phyloP scores from a whole-genome alignment of 164 flowering plant genomes.

The Cinnamomum micranthum region DNA sequence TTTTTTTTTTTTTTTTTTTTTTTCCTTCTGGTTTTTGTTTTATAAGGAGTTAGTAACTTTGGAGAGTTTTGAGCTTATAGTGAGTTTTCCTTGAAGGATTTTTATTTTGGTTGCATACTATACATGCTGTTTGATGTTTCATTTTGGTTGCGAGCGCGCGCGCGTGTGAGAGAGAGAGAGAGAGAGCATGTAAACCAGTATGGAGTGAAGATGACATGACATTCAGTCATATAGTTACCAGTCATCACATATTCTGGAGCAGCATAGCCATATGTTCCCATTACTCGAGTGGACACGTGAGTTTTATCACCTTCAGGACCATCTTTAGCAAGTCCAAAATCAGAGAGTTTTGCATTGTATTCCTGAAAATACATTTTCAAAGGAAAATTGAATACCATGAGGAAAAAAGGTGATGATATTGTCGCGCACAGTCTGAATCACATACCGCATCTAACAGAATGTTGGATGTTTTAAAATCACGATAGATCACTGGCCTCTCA shows the following conservation, averaged over 20 bases:
- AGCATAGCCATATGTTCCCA: conserved; percentile 89
- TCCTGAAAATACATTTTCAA: conserved; percentile 40
- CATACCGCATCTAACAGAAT: conserved; percentile 45
- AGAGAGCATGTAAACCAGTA: too few relatives aligned
- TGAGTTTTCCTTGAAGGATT: too few relatives aligned
- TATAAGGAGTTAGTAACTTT: too few relatives aligned
- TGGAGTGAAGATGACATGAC: background rate
- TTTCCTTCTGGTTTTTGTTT: too few relatives aligned
- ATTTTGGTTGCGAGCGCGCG: too few relatives aligned
- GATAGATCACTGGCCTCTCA: conserved; percentile 40
- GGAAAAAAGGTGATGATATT: background rate
- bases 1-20: too few relatives aligned
- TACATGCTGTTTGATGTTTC: too few relatives aligned
- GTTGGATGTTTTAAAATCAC: conserved; percentile 44
- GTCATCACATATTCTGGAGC: conserved; percentile 89
- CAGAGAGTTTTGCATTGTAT: conserved; percentile 78
- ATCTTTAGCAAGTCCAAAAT: conserved; percentile 84
- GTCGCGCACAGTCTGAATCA: background rate
- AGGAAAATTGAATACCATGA: conserved; percentile 3
- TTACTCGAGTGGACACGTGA: conserved; percentile 82
- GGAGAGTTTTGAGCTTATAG: too few relatives aligned
- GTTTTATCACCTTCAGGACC: conserved; percentile 86
- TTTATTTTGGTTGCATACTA: too few relatives aligned
- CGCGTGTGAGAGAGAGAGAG: too few relatives aligned
- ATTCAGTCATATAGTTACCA: conserved; percentile 31